Evolutionary conservation across 805 yeast genomes (phyloP).

Genomic region (Ogataea naganishii): DNA sequence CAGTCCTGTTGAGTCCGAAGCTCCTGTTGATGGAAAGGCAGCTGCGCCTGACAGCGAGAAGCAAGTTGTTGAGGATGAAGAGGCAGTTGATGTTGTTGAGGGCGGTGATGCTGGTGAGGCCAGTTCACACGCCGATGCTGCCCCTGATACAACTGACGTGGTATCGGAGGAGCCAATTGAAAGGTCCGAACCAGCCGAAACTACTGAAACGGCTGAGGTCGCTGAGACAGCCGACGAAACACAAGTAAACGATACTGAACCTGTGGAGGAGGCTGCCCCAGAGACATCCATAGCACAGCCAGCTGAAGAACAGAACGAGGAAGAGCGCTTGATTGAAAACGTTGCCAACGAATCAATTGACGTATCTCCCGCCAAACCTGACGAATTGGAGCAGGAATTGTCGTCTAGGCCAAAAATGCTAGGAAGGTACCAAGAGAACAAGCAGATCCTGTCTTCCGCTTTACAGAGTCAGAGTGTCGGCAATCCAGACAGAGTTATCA

Average conservation of each 20-base stretch:
- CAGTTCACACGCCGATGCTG: slow-evolving; percentile 7
- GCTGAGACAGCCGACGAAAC: slow-evolving; percentile 10
- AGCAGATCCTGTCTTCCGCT: slow-evolving; percentile 37
- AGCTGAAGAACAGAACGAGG: slow-evolving; percentile 18
- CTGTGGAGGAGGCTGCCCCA: slow-evolving; percentile 5
- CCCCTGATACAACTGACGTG: slow-evolving; percentile 9
- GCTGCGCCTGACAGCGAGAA: slow-evolving; percentile 10
- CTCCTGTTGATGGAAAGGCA: slow-evolving; percentile 3
- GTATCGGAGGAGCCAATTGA: slow-evolving; percentile 5
- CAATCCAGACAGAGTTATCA: slow-evolving; percentile 40
- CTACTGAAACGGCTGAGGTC: slow-evolving; percentile 4
- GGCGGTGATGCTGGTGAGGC: slow-evolving; percentile 5
- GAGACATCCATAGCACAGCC: slow-evolving; percentile 15
- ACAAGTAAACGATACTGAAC: slow-evolving; percentile 28
- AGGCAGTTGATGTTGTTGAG: slow-evolving; percentile 7
- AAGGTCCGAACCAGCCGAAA: slow-evolving; percentile 3
- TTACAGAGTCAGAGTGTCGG: slow-evolving; percentile 32
- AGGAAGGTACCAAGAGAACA: slow-evolving; percentile 39
- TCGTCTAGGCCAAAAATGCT: slow-evolving; percentile 41
- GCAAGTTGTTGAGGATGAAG: slow-evolving; percentile 8
- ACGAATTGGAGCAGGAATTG: slow-evolving; percentile 29
- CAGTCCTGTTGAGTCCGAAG: slow-evolving; percentile 3
- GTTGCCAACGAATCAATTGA: slow-evolving; percentile 21
- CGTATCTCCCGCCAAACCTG: slow-evolving; percentile 19
- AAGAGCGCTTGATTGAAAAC: slow-evolving; percentile 2